These are phyloP conservation scores for Phaseolus lunatus DNA, from an alignment of 306 rosid genomes.

Conservation along the genomic window DNA sequence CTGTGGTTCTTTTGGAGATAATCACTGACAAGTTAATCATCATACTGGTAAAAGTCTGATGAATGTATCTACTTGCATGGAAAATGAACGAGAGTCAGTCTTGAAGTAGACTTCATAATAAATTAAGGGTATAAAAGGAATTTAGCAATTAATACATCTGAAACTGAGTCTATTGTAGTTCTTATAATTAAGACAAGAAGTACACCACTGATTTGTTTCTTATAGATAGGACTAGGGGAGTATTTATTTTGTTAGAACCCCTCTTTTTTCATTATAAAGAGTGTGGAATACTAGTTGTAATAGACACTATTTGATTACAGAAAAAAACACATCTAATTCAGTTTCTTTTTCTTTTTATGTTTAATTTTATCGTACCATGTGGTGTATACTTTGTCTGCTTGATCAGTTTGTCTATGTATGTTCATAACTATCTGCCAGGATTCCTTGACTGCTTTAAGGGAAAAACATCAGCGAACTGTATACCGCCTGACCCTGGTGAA, in stretches of 20 bases:
- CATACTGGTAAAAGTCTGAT: background rate
- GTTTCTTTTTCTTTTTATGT: background rate
- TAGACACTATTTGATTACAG: background rate
- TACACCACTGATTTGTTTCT: background rate
- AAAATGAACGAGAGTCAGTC: background rate
- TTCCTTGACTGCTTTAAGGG: slow-evolving; percentile 80
- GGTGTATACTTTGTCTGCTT: slow-evolving; percentile 22
- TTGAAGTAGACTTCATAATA: background rate
- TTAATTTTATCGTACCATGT: slow-evolving; percentile 19
- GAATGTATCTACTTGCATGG: background rate
- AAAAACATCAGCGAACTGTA: slow-evolving; percentile 95
- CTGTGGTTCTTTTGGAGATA: background rate
- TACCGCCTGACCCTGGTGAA: slow-evolving; percentile 94
- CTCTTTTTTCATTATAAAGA: background rate
- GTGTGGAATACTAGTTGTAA: slow-evolving; percentile 2
- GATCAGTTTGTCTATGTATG: slow-evolving; percentile 32
- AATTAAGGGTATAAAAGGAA: background rate
- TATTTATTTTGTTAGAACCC: background rate
- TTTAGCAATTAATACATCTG: background rate
- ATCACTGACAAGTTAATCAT: background rate
- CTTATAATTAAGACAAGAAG: background rate
- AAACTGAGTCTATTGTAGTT: background rate
- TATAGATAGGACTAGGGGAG: background rate
- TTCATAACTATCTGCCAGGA: slow-evolving; percentile 62
- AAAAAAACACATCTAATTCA: background rate